Evolutionary conservation across 805 yeast species (phyloP).

Genomic region (Ogataea paradorogensis): DNA sequence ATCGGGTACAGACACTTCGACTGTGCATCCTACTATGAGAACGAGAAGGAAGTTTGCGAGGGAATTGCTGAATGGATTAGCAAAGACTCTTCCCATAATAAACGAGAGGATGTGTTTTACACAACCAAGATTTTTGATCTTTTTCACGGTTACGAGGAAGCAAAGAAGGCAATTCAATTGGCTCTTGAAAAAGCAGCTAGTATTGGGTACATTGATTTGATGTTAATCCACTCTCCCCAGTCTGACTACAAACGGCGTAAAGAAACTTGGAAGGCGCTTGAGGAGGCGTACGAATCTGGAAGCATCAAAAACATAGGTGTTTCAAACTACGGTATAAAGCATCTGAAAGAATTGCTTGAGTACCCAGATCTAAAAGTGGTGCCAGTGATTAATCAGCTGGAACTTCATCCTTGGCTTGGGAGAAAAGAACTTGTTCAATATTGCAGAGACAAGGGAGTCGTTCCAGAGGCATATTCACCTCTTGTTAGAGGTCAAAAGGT

Average conservation of each 20-base stretch:
- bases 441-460: conserved; percentile 43
- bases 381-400: conserved; percentile 51
- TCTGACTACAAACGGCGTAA: conserved; percentile 41
- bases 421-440: conserved; percentile 43
- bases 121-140: conserved; percentile 38
- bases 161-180: conserved; percentile 41
- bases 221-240: conserved; percentile 53
- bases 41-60: conserved; percentile 58
- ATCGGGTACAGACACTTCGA: conserved; percentile 75
- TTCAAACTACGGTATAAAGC: conserved; percentile 60
- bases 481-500: conserved; percentile 53
- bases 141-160: conserved; percentile 35
- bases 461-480: conserved; percentile 62
- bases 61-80: conserved; percentile 49
- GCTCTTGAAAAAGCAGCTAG: conserved; percentile 41
- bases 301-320: conserved; percentile 58
- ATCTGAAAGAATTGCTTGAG: conserved; percentile 49
- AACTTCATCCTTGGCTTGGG: conserved; percentile 49
- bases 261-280: conserved; percentile 53
- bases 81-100: conserved; percentile 16
- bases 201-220: conserved; percentile 51
- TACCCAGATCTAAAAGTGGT: conserved; percentile 36
- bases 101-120: conserved; percentile 38
- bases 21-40: conserved; percentile 61
- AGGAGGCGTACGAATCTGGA: conserved; percentile 52